These are phyloP conservation scores for Hyphochytrium catenoides DNA, from an alignment of 352 stramenopile species.

Conservation along the genomic window DNA sequence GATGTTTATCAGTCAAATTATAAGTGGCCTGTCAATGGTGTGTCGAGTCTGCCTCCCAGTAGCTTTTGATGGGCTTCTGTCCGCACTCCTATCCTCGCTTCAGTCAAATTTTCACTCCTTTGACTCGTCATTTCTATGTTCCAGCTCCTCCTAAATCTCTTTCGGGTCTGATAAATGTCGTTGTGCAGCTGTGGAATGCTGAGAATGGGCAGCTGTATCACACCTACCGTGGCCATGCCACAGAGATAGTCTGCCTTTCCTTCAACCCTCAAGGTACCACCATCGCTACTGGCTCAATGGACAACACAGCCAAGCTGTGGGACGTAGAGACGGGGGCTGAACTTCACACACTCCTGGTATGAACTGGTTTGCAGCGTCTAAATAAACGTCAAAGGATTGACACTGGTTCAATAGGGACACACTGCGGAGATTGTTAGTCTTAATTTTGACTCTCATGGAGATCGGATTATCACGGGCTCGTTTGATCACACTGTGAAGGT, in stretches of 20 bases:
- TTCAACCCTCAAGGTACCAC: conserved; percentile 79
- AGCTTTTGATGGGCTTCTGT: background rate
- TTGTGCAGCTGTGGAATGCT: conserved; percentile 69
- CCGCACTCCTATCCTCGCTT: no score
- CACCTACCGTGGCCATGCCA: conserved; percentile 79
- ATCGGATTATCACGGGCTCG: conserved; percentile 76
- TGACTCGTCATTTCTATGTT: no score
- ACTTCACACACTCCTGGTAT: conserved; percentile 63
- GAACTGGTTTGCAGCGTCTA: background rate
- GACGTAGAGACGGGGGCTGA: conserved; percentile 81
- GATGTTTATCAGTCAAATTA: no score
- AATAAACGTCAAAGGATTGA: background rate
- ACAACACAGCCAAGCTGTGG: conserved; percentile 85
- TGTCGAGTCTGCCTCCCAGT: background rate
- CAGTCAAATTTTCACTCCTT: no score
- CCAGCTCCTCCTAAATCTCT: no score
- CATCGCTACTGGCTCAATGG: conserved; percentile 71
- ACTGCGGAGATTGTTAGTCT: conserved; percentile 80
- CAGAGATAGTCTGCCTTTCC: conserved; percentile 84
- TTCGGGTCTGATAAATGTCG: no score
- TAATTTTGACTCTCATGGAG: conserved; percentile 77
- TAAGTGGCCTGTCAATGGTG: background rate
- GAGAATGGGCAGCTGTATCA: conserved; percentile 77
- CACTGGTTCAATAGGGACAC: conserved; percentile 30
- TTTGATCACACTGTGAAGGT: conserved; percentile 87